Base-by-base conservation (phyloP, 140 eudicot species). In the Oenanthe javanica region DNA sequence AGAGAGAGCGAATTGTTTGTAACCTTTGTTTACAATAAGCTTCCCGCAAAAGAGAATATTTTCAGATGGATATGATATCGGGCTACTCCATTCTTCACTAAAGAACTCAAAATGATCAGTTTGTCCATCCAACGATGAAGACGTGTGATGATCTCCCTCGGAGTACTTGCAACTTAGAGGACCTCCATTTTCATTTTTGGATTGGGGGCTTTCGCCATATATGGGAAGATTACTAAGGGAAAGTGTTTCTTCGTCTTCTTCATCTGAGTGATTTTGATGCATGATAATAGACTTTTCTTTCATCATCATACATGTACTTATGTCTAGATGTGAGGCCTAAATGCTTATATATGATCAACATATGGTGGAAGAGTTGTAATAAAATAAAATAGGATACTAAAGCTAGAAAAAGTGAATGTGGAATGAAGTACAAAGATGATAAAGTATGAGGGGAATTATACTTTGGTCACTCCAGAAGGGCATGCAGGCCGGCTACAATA, bases 41-140 rank as follows among this genome's bases (percentile, higher is more conserved):
- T 88, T 88, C 25, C 95, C 92, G 47, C 95, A 90, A 61, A 90
- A 90, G 61, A 88, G 66, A 77, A 90, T 79, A 64, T 76, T 80
- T 8, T 59, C 71, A 4, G 21, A 63, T 31, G 82, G 47, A 80
- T 2, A 12, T 12, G 45, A 14, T 36, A 12, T 7, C 25, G 42
- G 4, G 15, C 25, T 21, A 18, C 71, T 81, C 77, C 72, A 69
- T 70, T 84, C 86, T 42, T 84, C 78, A 77, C 63, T 86, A 75
- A 71, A 84, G 66, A 86, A 89, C 80, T 87, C 92, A 46, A 85
- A 86, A 42, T 78, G 80, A 18, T 87, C 85, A 38, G 74, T 23
- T 77, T 80, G 52, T 50, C 59, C 31, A 16, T 83, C 77, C 43
- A 83, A 81, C 12, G 81, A 52, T 2, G 87, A 47, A n/a, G 70